Base-by-base conservation (phyloP, 2,329 filamentous ascomycete species). In the Bipolaris zeicola region DNA sequence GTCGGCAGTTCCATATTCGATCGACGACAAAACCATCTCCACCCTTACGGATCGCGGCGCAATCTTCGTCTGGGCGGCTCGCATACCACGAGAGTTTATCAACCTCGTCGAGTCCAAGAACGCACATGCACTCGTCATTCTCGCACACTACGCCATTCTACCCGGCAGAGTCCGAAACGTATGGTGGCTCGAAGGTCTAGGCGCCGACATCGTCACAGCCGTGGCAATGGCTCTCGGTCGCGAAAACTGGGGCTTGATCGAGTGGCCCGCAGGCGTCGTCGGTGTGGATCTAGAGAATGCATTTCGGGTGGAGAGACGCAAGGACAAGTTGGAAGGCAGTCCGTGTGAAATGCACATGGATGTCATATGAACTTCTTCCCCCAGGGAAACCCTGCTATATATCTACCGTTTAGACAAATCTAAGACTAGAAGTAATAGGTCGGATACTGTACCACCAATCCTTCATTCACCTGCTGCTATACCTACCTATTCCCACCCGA, bases 131-230 rank as follows among this genome's bases (percentile, higher is more conserved):
- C 56, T 78, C 13, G 69, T 77, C 24, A 68, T 78, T 16, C 56
- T 78, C 8, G 76, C 75, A 8, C 69, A 78, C 50, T 78, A 73
- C 50, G 76, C 74, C 16, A 66, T 77, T 5, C 54, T 78, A 14
- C 65, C 74, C 1, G 71, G 71, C 0, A 57, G 73, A 20, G 67
- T 74, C 6, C 55, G 71, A 14, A 70, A 71, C 22, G 67, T 74
- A 6, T 76, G 73, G 73, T 76, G 72, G 72, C 49, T 76, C 5
- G 72, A 75, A 39, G 71, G 70, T 0, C 45, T 75, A 5, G 73
- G 73, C 4, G 63, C 66, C 3, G 67, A 72, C 34, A 67, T 74
- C 38, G 64, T 74, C 8, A 70, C 64, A 18, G 68, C 70, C n/a
- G 65, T 72, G 34, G 72, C 71, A 2, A 69, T 73, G 66, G 68